Evolutionary conservation across 1,139 yeast species (phyloP).

Genomic region (Spencermartinsiella ligniputridi): DNA sequence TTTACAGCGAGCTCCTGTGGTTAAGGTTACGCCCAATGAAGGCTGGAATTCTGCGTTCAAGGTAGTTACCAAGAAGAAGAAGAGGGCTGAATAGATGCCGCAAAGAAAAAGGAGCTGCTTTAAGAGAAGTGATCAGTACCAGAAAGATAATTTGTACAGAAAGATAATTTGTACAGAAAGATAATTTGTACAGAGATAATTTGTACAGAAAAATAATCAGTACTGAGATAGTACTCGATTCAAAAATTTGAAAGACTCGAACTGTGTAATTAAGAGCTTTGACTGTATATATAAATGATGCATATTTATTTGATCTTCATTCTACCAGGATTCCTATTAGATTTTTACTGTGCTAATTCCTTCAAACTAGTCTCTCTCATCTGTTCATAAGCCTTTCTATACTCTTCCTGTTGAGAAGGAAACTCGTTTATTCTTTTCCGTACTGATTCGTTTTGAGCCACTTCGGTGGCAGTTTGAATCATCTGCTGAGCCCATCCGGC

Average conservation of each 20-base stretch:
- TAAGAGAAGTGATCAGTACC: no score
- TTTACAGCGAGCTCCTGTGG: constrained; percentile 64
- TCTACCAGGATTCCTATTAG: constrained; percentile 2
- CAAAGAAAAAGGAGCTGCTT: no score
- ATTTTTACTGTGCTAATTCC: no score
- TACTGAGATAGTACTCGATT: no score
- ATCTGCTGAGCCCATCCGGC: constrained; percentile 77
- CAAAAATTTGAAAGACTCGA: no score
- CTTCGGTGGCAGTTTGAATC: constrained; percentile 79
- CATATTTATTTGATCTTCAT: constrained; percentile 1
- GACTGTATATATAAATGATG: background rate
- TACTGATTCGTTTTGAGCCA: constrained; percentile 87
- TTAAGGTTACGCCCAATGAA: constrained; percentile 50
- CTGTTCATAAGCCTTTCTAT: constrained; percentile 23
- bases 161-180: no score
- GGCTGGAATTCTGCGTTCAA: constrained; percentile 72
- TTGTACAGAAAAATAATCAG: no score
- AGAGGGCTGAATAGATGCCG: no score
- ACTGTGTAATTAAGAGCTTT: no score
- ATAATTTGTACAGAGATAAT: no score
- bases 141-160: no score
- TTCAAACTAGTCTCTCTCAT: constrained; percentile 16
- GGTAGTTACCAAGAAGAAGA: constrained; percentile 63
- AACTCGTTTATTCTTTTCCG: constrained; percentile 73
- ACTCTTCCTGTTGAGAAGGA: constrained; percentile 34